Conservation (phyloP, 2,329 filamentous ascomycete genomes). For the Colletotrichum sp. region DNA sequence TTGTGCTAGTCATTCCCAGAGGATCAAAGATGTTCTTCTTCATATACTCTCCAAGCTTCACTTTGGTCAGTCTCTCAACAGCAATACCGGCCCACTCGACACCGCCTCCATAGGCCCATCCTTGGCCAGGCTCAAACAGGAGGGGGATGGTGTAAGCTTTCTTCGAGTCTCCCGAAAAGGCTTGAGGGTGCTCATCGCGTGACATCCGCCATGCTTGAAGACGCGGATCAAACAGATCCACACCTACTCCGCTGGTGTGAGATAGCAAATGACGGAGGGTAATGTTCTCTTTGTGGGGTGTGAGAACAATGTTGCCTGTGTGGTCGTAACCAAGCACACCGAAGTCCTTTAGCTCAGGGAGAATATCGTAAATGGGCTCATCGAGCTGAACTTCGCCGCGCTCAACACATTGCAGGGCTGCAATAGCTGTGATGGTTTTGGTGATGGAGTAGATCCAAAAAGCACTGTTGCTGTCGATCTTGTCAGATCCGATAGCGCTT, state of each 20-base stretch:
- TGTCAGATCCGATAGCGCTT: not conserved
- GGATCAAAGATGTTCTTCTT: not conserved
- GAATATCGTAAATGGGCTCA: not conserved
- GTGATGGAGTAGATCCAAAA: not conserved
- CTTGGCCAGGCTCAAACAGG: not conserved
- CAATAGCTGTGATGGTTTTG: not conserved
- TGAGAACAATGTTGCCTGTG: not conserved
- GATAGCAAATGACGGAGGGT: conserved; percentile 3
- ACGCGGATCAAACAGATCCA: not conserved
- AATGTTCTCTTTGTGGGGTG: not conserved
- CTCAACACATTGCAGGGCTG: not conserved
- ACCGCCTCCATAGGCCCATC: not conserved
- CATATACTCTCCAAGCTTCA: not conserved
- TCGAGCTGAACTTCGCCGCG: not conserved
- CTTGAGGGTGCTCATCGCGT: not conserved
- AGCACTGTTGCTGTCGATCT: not conserved
- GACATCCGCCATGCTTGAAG: not conserved
- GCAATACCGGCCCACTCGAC: not conserved
- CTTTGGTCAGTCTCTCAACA: not conserved
- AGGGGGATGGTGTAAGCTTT: not conserved
- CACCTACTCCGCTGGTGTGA: not conserved
- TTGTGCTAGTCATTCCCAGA: not conserved
- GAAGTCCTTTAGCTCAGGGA: not conserved
- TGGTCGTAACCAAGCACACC: not conserved
- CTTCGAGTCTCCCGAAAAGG: not conserved